These are phyloP conservation scores for Globisporangium heterothallicum DNA, from an alignment of 352 stramenopile species.

Conservation along the genomic window DNA sequence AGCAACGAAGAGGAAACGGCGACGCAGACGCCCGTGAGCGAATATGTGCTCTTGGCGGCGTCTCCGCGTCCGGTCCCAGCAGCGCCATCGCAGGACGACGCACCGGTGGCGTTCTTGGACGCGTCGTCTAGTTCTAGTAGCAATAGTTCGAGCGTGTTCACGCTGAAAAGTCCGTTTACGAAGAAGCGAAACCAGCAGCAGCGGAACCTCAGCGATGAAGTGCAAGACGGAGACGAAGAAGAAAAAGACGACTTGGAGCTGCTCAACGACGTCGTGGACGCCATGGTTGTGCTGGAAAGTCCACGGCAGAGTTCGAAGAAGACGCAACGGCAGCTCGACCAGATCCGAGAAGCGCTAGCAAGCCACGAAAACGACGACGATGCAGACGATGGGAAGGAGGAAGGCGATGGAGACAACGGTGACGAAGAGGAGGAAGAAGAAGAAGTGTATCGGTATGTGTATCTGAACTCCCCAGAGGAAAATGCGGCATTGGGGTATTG, in stretches of 20 bases:
- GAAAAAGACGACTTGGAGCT: background rate
- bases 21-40: conserved; percentile 9
- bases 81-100: background rate
- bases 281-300: conserved; percentile 18
- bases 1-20: background rate
- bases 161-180: conserved; percentile 10
- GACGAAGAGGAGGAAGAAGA: conserved; percentile 21
- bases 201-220: too few species aligned
- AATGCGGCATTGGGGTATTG: conserved; percentile 64
- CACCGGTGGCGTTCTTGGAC: background rate
- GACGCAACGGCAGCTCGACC: conserved; percentile 13
- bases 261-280: conserved; percentile 10
- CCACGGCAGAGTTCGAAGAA: background rate
- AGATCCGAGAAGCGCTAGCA: conserved; percentile 14
- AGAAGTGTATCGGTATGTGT: conserved; percentile 56
- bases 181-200: conserved; percentile 2
- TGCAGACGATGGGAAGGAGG: background rate
- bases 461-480: conserved; percentile 58
- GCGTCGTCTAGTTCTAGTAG: background rate
- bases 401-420: background rate
- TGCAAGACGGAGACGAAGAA: background rate
- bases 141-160: background rate
- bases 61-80: conserved; percentile 9
- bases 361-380: background rate
- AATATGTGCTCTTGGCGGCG: conserved; percentile 15